Percentiles rank a stretch among this genome's conserved stretches.
These are phyloP conservation scores for Ailanthus altissimus DNA, from an alignment of 345 rosid genomes.

Conservation along the genomic window DNA sequence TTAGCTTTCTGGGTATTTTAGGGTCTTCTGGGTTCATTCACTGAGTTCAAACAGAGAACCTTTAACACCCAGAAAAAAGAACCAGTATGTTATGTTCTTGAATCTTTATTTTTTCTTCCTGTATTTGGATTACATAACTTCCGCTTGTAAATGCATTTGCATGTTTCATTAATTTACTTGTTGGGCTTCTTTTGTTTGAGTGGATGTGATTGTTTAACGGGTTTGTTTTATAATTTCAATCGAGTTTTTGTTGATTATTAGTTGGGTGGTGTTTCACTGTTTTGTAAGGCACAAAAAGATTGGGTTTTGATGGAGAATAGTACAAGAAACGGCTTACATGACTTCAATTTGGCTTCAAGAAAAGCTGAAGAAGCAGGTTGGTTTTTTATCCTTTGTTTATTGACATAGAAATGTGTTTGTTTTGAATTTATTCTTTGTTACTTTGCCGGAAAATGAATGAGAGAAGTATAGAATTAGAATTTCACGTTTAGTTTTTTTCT, in stretches of 20 bases:
- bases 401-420: neutral
- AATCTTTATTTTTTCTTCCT: constrained; percentile 5
- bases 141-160: neutral
- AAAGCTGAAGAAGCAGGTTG: constrained; percentile 91
- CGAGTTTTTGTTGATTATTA: neutral
- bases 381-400: neutral
- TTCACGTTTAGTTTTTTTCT: constrained; percentile 1
- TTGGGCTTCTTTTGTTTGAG: neutral
- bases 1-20: neutral
- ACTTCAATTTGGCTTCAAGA: constrained; percentile 74
- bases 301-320: constrained; percentile 46
- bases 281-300: constrained; percentile 23
- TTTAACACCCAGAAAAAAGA: constrained; percentile 6
- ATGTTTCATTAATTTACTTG: neutral
- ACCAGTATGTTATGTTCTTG: constrained; percentile 15
- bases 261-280: constrained; percentile 8
- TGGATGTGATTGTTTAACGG: neutral
- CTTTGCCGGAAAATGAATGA: neutral
- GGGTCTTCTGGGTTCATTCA: neutral
- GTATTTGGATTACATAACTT: neutral
- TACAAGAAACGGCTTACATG: constrained; percentile 55
- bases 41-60: neutral
- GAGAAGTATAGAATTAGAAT: neutral
- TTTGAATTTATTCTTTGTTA: constrained; percentile 5
- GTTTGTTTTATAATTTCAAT: neutral